These are phyloP conservation scores for Termitomyces sp. DNA, from an alignment of 768 basidiomycete species.

Conservation along the genomic window DNA sequence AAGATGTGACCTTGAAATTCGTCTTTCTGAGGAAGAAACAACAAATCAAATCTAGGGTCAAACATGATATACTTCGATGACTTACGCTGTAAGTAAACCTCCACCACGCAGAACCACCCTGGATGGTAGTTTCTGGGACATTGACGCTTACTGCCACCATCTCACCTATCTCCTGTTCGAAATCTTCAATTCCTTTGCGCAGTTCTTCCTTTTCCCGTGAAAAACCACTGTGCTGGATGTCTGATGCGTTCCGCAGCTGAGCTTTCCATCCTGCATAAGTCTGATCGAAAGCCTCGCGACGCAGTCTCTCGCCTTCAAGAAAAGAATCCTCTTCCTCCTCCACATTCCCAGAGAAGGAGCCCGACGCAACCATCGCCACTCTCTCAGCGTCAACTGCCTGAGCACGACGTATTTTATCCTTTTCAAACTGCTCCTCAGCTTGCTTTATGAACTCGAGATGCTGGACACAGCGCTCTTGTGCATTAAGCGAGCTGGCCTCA, in stretches of 20 bases:
- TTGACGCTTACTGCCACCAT: neutral
- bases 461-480: neutral
- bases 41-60: neutral
- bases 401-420: neutral
- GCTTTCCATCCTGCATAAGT: neutral
- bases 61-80: neutral
- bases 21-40: neutral
- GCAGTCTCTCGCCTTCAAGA: neutral
- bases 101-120: neutral
- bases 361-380: neutral
- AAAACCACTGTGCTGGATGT: neutral
- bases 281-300: neutral
- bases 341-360: neutral
- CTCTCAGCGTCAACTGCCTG: neutral
- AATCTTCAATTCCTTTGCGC: neutral
- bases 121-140: neutral
- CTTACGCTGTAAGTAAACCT: neutral
- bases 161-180: neutral
- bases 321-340: neutral
- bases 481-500: neutral
- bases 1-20: neutral
- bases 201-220: neutral
- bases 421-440: neutral
- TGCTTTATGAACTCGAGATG: neutral
- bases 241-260: neutral